Base-by-base conservation (phyloP, 2,329 filamentous ascomycete species). In the Macrophomina tecta region DNA sequence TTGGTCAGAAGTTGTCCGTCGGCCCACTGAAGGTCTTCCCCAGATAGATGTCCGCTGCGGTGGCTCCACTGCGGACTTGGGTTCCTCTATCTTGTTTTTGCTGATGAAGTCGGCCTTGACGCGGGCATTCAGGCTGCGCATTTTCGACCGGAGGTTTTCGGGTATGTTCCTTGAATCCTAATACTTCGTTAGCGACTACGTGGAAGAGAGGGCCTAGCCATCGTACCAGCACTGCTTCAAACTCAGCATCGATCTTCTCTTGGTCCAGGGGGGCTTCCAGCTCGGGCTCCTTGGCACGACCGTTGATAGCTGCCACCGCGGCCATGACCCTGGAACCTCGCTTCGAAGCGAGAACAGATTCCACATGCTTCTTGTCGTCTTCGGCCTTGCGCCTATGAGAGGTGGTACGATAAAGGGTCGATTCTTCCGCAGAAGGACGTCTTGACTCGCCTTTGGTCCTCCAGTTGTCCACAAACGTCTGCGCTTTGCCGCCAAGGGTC, bases 51-150 rank as follows among this genome's bases (percentile, higher is more conserved):
- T 82, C 75, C 72, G 76, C 71, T 83, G 74, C 79, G 80, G 73
- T 82, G 77, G 72, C 81, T 83, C 70, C 78, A 80, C 69, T 82
- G 70, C 80, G 82, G 74, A 76, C 80, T 73, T 75, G 80, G 71
- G 82, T 80, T 64, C 85, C 84, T 77, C 83, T 82, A 79, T 85
- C 89, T 91, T 92, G 76, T 97, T 92, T 77, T 97, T 94, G 64
- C 90, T 90, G 73, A 98, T 93, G 73, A 99, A 96, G 75, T 98
- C 94, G 76, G 93, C 92, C 80, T 99, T 99, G 82, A 98, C 94
- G 42, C 91, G 91, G 70, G 92, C 86, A 69, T 92, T 93, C 68
- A 99, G 83, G 66, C 90, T 94, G 53, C 94, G 88, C 93, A 99
- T 97, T 81, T 96, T 96, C 78, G 94, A 93, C 65, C 94, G 87